A percentile compares a stretch with the other conserved stretches of the same genome.
Evolutionary conservation across 1,284 basidiomycete species (phyloP).

Genomic region (Ganoderma resinaceum): DNA sequence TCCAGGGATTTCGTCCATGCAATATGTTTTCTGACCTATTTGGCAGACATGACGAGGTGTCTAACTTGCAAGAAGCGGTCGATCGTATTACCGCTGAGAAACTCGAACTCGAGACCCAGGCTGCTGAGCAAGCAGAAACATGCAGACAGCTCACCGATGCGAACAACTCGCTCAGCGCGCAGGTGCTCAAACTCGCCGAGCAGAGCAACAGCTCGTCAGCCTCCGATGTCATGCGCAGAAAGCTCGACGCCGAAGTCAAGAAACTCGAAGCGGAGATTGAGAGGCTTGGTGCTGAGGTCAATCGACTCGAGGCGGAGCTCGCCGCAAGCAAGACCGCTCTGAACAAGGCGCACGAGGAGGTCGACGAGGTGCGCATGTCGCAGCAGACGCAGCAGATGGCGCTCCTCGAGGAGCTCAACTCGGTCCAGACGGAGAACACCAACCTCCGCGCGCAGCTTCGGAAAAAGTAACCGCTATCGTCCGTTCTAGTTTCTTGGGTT

Average conservation of each 20-base stretch:
- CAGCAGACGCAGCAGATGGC: conserved; percentile 77
- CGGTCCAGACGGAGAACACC: conserved; percentile 78
- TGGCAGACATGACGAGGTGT: conserved; percentile 73
- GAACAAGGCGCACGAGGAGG: conserved; percentile 42
- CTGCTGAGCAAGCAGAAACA: conserved; percentile 75
- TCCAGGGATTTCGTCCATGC: neutral
- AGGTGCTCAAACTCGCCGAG: conserved; percentile 75
- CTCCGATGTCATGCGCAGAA: conserved; percentile 54
- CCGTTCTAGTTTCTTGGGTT: neutral
- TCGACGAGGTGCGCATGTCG: conserved; percentile 60
- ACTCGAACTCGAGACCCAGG: conserved; percentile 70
- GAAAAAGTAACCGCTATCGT: conserved; percentile 30
- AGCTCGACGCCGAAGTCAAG: conserved; percentile 57
- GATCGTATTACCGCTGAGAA: conserved; percentile 70
- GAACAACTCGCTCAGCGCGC: conserved; percentile 78
- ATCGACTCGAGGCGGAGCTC: conserved; percentile 56
- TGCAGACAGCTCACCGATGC: conserved; percentile 76
- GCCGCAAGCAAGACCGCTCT: conserved; percentile 55
- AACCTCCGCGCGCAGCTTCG: conserved; percentile 72
- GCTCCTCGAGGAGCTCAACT: conserved; percentile 80
- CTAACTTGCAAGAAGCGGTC: conserved; percentile 64
- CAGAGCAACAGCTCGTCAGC: conserved; percentile 72
- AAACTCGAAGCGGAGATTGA: conserved; percentile 53
- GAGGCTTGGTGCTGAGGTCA: conserved; percentile 43
- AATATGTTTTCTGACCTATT: neutral